Evolutionary conservation across 2,329 filamentous ascomycete species (phyloP), one percentile per base, ranked within the genome.

Genomic region (Xylariaceae sp.): DNA sequence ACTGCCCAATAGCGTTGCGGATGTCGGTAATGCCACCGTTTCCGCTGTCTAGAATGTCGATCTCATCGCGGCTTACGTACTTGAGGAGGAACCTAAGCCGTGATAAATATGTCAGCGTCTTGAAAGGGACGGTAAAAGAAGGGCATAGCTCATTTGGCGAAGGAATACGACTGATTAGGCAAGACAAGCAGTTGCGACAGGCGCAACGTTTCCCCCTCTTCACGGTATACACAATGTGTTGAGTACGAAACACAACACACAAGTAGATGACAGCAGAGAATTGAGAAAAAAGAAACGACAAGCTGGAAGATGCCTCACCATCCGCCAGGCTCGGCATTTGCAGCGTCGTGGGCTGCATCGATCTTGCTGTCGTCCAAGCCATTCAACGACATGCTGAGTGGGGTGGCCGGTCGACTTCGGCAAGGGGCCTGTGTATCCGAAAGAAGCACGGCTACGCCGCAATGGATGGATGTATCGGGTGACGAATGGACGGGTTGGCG

Each of bases 11-110:
- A 53, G 84, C 81, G 65, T 85, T 84, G 66, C 91, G 87, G 60
- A 94, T 84, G 69, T 97, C 94, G 56, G 84, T 80, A 55, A 96
- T 86, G 59, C 94, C 92, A 61, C 89, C 88, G 61, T 79, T 87
- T 47, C 94, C 94, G 62, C 81, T 83, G 56, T 79, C 83, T 54
- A 94, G 77, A 53, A 99, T 73, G 61, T 89, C 85, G 57, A 99
- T 80, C 63, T 92, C 89, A 76, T 99, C 94, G 71, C 94, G 86
- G 57, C 87, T 87, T 59, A 83, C 80, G 74, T 99, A 99, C 70
- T 92, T 92, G 64, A 99, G 84, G 59, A 97, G 83, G 67, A 99
- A 94, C 94, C 94, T 97, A 67, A 63, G 55, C 51, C 29, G 21
- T 55, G 36, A 49, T 50, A 26, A 21, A 42, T 42, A 57, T 45